Base-by-base conservation (phyloP, 805 yeast species). In the Candida sphagnicola region DNA sequence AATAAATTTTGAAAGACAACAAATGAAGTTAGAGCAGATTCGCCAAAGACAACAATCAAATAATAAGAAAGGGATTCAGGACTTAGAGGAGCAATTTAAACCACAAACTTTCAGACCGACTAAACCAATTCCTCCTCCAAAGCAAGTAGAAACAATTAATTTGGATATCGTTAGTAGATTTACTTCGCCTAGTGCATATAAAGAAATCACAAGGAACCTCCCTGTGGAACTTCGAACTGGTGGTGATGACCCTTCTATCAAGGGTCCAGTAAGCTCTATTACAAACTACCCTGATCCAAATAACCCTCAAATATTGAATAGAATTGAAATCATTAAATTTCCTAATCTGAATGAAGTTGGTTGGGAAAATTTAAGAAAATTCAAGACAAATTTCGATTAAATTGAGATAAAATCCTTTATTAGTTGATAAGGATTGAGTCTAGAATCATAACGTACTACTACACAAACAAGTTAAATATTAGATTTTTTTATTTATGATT, bases 291-390 rank as follows among this genome's bases (percentile, higher is more conserved):
- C 67, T 1, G 69, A 65, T 35, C 38, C 45, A 6, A 44, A 45
- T 15, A 58, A 61, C 31, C 63, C 72, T 0, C 66, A 65, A 33
- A 34, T 54, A 8, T 53, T 66, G 35, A 64, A 59, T 34, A 63
- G 59, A 43, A 49, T 67, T 24, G 74, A 68, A 42, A 54, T 68
- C 11, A 48, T 68, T 13, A 67, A 65, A 48, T 55, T 68, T 29
- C 74, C 74, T 2, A 68, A 68, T 46, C 62, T 70, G 28, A 68
- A 68, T 42, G 49, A 63, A 11, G 39, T 68, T 30, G 74, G 65
- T 3, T 68, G 74, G 74, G 74, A 66, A 39, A 68, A 68, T 41
- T 47, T 68, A 34, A 53, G 59, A 37, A 65, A 64, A 48, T 68
- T 57, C 47, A 46, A 45, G 25, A 19, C 17, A 4, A 33, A 19